Percentiles rank a stretch among this genome's conserved stretches.
Evolutionary conservation across 164 flowering plant genomes (phyloP).

Genomic region (Vitis labrusca): DNA sequence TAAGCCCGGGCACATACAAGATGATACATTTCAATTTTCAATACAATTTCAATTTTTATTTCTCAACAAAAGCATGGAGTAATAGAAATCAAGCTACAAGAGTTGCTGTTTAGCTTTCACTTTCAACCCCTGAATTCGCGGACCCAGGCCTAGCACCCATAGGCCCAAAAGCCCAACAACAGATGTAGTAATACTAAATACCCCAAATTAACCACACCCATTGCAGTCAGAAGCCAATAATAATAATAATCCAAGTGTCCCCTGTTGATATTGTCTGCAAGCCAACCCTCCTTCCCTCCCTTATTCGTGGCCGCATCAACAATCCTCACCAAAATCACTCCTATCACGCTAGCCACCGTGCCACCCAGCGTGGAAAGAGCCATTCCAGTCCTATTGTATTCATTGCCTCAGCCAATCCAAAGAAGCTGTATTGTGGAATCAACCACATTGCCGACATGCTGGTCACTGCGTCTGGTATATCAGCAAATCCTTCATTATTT

Average conservation of each 20-base stretch:
- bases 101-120: too few relatives aligned
- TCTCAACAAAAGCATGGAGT: too few relatives aligned
- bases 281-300: conserved; percentile 36
- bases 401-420: conserved; percentile 40
- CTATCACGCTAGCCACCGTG: conserved; percentile 21
- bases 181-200: conserved; percentile 16
- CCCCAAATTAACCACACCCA: conserved; percentile 19
- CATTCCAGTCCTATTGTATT: conserved; percentile 31
- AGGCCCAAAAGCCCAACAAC: conserved; percentile 15
- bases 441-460: conserved; percentile 41
- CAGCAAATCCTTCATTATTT: conserved; percentile 20
- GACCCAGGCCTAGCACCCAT: too few relatives aligned
- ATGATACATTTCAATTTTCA: too few relatives aligned
- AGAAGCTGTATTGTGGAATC: conserved; percentile 25
- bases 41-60: too few relatives aligned
- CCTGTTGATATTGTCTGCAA: conserved; percentile 24
- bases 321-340: conserved; percentile 15
- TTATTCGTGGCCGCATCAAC: conserved; percentile 13
- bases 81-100: too few relatives aligned
- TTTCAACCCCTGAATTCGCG: too few relatives aligned
- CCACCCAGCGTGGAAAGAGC: conserved; percentile 23
- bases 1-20: conserved; percentile 14
- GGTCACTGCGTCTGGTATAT: conserved; percentile 18
- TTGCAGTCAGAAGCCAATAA: conserved; percentile 22
- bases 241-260: conserved; percentile 40